Conservation (phyloP, 257 asterid species). For the Nicotiana obtusifolia region DNA sequence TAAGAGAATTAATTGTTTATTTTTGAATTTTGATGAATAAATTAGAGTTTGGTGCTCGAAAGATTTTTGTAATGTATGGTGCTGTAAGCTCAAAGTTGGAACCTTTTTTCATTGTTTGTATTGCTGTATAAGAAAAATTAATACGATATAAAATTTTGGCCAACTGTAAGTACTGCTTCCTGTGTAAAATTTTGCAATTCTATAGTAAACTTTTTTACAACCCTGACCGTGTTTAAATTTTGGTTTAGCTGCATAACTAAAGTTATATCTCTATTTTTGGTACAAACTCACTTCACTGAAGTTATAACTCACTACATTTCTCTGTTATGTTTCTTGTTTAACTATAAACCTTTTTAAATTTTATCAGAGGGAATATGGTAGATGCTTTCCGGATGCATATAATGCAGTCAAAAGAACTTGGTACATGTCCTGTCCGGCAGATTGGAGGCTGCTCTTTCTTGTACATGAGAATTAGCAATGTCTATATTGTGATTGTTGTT, state of each 20-base stretch:
- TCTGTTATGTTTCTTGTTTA: neutral
- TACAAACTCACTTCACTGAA: too few relatives aligned
- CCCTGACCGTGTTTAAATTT: too few relatives aligned
- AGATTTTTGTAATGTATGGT: neutral
- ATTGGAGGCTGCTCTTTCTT: constrained; percentile 99
- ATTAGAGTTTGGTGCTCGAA: neutral
- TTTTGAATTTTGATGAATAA: neutral
- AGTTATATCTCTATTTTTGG: too few relatives aligned
- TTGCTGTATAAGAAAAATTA: neutral
- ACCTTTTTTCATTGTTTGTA: neutral
- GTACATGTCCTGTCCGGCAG: constrained; percentile 97
- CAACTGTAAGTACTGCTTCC: too few relatives aligned
- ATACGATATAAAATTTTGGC: neutral
- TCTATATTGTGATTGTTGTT: constrained; percentile 94
- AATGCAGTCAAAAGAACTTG: constrained; percentile 99
- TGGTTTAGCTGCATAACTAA: too few relatives aligned
- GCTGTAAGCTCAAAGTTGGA: neutral
- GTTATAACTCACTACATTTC: neutral
- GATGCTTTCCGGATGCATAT: constrained; percentile 96
- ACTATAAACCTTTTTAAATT: neutral
- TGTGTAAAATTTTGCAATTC: too few relatives aligned
- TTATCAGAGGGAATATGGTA: constrained; percentile 90
- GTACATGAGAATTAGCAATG: constrained; percentile 98
- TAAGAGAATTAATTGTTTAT: neutral
- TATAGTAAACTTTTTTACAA: too few relatives aligned